Base-by-base conservation (phyloP, 306 rosid species). In the Herpetospermum pedunculosum region DNA sequence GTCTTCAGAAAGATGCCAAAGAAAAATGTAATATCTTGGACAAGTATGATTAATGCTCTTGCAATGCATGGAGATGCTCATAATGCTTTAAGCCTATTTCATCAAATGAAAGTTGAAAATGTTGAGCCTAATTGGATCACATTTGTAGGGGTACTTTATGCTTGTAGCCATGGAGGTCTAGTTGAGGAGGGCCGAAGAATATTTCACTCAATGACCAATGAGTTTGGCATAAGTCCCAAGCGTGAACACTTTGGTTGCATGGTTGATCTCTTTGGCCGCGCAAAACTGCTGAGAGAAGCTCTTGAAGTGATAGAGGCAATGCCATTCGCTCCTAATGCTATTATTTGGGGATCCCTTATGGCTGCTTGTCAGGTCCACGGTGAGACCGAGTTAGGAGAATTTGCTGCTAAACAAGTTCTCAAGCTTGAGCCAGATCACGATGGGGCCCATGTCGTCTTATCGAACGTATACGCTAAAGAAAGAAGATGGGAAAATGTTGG, bases 331-430 rank as follows among this genome's bases (percentile, higher is more conserved):
- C 96, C 94, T 18, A 91, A 87, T 70, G 92, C 86, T 76, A 80
- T 90, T 79, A 81, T 93, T n/a, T 93, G 96, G 96, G 96, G 94
- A 77, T 87, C 97, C 67, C 87, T 90, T 60, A 88, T 93, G 96
- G 83, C 96, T 72, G 96, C 97, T 76, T 90, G 97, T 81, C 87
- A 67, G 80, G 60, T 85, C 62, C 86, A 87, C 2, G 84, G 91
- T 30, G 96, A 91, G 77, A 72, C 44, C 50, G 92, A 93, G 76
- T 76, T 93, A 70, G 98, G 96, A 68, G 91, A 89, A 71, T 88
- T 80, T 77, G 92, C 92, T 34, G 98, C 98, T 40, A 86, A 86
- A 75, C 81, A 60, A 74, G 78, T 93, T 74, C 96, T 88, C 52
- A 85, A 85, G 83, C 68, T 90, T 23, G 96, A 90, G 75, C 88